Evolutionary conservation across 768 basidiomycete species (phyloP).

Genomic region (Mycena sanguinolenta): DNA sequence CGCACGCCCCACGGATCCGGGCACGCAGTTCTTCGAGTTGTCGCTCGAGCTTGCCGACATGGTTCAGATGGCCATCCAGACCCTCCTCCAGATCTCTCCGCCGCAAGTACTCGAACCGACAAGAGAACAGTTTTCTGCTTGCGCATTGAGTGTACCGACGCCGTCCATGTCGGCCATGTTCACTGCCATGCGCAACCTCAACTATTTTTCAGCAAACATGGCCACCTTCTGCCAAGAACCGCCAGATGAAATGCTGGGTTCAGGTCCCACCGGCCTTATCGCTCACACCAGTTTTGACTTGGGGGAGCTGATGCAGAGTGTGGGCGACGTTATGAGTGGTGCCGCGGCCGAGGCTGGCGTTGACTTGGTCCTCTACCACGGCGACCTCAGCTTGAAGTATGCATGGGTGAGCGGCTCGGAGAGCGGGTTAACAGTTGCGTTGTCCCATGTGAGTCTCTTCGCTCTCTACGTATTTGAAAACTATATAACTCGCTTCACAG

Average conservation of each 20-base stretch:
- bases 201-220: conserved; percentile 93
- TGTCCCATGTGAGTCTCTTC: conserved; percentile 82
- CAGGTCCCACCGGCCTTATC: conserved; percentile 21
- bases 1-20: conserved; percentile 29
- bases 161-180: conserved; percentile 90
- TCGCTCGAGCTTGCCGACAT: conserved; percentile 93
- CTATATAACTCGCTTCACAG: conserved; percentile 55
- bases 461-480: conserved; percentile 20
- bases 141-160: conserved; percentile 88
- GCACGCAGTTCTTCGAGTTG: conserved; percentile 69
- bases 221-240: conserved; percentile 59
- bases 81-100: conserved; percentile 90
- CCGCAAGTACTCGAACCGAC: conserved; percentile 92
- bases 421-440: conserved; percentile 82
- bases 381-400: conserved; percentile 89
- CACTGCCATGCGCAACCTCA: conserved; percentile 93
- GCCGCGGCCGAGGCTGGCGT: conserved; percentile 87
- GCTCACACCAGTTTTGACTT: conserved; percentile 84
- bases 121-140: conserved; percentile 93
- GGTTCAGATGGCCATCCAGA: conserved; percentile 91
- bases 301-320: conserved; percentile 89
- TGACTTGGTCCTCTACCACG: conserved; percentile 92
- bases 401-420: conserved; percentile 89
- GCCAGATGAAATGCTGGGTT: conserved; percentile 28
- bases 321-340: conserved; percentile 90